Base-by-base conservation (phyloP, 805 yeast genomes). In the Candida ficus region DNA sequence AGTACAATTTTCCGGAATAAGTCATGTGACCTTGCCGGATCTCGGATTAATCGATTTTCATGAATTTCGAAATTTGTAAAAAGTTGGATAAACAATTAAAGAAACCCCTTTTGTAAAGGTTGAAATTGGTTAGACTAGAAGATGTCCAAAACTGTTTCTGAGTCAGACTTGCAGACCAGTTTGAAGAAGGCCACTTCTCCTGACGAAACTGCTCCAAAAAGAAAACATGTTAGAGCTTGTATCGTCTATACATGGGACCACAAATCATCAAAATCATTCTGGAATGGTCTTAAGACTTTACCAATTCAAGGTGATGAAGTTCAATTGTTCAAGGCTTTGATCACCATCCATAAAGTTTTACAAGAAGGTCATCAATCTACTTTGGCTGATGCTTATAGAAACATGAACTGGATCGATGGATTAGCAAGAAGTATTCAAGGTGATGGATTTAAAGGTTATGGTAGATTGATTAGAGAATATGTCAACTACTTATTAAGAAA, bases 171-270 rank as follows among this genome's bases (percentile, higher is more conserved):
- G 29, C 64, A 59, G 16, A 60, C 65, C 4, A 60, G 64, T 22
- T 44, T 67, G 27, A 81, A 78, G 57, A 91, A 91, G 66, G 96
- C 99, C 0, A 83, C 95, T 43, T 80, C 83, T 20, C 48, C 75
- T 16, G 97, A 89, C 20, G 96, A 89, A 57, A 74, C 84, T 4
- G 95, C 97, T 0, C 97, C 99, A 2, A 91, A 91, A 62, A 72
- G 99, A 52, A 91, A 91, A 61, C 99, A 91, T 63, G 98, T 91
- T 6, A 72, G 99, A 55, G 88, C 95, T 2, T 88, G 96, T 67
- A 90, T 90, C 45, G 95, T 91, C 29, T 90, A 83, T 62, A 88
- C 97, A 1, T 91, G 97, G 96, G 99, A 93, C 62, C 91, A 87
- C 55, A 83, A 84, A 58, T 78, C 87, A 29, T 79, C 95, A 4